These are phyloP conservation scores for Candida taoyuanica DNA, from an alignment of 805 yeast species.

Conservation along the genomic window DNA sequence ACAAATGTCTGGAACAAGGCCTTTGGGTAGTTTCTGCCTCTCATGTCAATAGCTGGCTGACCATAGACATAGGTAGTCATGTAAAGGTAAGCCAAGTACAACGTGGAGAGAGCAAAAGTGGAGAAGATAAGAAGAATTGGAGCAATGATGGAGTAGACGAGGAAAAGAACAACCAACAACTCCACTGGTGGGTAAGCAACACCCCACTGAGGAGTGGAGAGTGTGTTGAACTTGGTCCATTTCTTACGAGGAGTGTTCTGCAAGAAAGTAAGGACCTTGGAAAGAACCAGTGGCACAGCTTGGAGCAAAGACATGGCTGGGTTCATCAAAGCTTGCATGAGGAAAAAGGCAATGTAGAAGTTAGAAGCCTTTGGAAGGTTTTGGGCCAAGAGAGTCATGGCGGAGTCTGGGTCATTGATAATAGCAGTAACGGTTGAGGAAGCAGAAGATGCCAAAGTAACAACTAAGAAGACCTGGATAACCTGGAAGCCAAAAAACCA, in stretches of 20 bases:
- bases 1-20: constrained; percentile 70
- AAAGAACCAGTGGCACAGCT: constrained; percentile 65
- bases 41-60: constrained; percentile 47
- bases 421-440: constrained; percentile 70
- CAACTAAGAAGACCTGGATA: constrained; percentile 80
- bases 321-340: constrained; percentile 74
- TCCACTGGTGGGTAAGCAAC: constrained; percentile 75
- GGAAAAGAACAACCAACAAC: constrained; percentile 63
- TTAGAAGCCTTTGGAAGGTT: constrained; percentile 88
- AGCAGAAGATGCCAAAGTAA: constrained; percentile 80
- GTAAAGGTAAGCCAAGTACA: constrained; percentile 61
- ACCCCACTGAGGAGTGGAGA: constrained; percentile 76
- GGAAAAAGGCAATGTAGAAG: constrained; percentile 79
- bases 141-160: constrained; percentile 75
- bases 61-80: constrained; percentile 58
- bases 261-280: constrained; percentile 66
- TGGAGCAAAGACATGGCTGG: constrained; percentile 78
- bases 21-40: constrained; percentile 71
- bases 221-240: constrained; percentile 69
- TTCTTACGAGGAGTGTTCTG: constrained; percentile 90
- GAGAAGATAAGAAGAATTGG: constrained; percentile 69
- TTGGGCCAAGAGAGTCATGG: constrained; percentile 68
- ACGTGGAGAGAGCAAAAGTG: constrained; percentile 49
- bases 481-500: constrained; percentile 92
- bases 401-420: constrained; percentile 57